Evolutionary conservation across 2,329 filamentous ascomycete genomes (phyloP), one percentile per base, ranked within the genome.

Genomic region (Trichoderma hamatum): DNA sequence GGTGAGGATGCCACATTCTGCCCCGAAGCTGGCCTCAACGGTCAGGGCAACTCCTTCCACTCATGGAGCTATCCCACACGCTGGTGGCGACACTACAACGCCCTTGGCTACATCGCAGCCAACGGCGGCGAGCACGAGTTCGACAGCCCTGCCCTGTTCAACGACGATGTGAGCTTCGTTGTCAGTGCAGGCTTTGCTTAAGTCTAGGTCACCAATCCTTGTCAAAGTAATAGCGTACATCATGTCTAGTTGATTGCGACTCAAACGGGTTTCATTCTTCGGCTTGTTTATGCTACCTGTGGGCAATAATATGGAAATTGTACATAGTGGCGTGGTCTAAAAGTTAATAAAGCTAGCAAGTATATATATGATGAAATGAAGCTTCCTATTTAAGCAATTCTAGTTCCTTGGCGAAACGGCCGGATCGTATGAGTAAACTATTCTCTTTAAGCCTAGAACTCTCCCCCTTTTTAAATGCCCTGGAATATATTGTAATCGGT

Each of bases 141-240:
- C 11, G 62, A 65, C 11, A 51, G 21, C 16, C 26, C 49, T 6
- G 19, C 51, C 13, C 21, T 34, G 19, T 65, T 65, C 11, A 65
- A 65, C 13, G 62, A 65, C 24, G 62, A 65, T 13, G 62, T 65
- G 51, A 65, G 62, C 34, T 65, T 39, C 21, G 62, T 65, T 13
- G n/a, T 55, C 11, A 65, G 51, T 9, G 34, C 34, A 9, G 34
- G 32, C 7, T 65, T 65, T 43, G 62, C 46, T 54, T 63, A 28
- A 63, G 32, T 21, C 10, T 49, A 49, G 46, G n/a, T 9, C 9
- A 5, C 46, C 46, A 49, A 3, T 49, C 46, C 21, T 24, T 49
- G n/a, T n/a, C 46, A 24, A 21, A 9, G 46, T 49, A 5, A 10
- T 11, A 49, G 46, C 1, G 10, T n/a, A n/a, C 16, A n/a, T 3